Conservation (phyloP, 768 basidiomycete genomes). For the Amanita pallidorosea region DNA sequence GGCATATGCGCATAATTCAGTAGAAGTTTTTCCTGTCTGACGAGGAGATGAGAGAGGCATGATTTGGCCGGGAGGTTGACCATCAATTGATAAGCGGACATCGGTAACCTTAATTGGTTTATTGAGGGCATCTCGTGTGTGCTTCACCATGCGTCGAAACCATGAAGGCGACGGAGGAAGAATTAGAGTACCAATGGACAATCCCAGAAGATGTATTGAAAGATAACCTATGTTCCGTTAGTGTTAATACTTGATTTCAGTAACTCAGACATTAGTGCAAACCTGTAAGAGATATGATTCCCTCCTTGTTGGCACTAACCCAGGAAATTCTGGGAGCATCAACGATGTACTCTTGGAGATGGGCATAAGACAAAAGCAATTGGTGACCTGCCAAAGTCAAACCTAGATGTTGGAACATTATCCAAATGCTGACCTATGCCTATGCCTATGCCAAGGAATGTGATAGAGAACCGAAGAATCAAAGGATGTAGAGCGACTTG, state of each 20-base stretch:
- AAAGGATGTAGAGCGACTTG: conserved; percentile 63
- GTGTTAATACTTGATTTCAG: not conserved
- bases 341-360: conserved; percentile 57
- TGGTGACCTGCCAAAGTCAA: conserved; percentile 59
- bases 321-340: conserved; percentile 50
- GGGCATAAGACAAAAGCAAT: conserved; percentile 39
- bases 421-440: conserved; percentile 31
- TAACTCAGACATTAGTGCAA: not conserved
- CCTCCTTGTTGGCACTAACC: conserved; percentile 85
- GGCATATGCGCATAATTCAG: conserved; percentile 68
- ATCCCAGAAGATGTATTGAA: conserved; percentile 78
- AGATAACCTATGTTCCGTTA: conserved; percentile 57
- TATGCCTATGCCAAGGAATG: conserved; percentile 50
- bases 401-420: not conserved
- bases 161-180: conserved; percentile 71
- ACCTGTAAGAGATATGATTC: conserved; percentile 73
- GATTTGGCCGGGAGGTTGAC: not conserved
- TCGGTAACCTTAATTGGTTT: conserved; percentile 11
- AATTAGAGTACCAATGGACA: conserved; percentile 71
- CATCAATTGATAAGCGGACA: conserved; percentile 2
- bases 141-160: conserved; percentile 45
- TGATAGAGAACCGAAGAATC: conserved; percentile 43
- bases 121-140: conserved; percentile 7
- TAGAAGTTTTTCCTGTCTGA: conserved; percentile 63
- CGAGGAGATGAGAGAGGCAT: conserved; percentile 24